These are phyloP conservation scores for Paracorniculantispora psalliotae DNA, from an alignment of 2,329 filamentous ascomycete species.

Conservation along the genomic window DNA sequence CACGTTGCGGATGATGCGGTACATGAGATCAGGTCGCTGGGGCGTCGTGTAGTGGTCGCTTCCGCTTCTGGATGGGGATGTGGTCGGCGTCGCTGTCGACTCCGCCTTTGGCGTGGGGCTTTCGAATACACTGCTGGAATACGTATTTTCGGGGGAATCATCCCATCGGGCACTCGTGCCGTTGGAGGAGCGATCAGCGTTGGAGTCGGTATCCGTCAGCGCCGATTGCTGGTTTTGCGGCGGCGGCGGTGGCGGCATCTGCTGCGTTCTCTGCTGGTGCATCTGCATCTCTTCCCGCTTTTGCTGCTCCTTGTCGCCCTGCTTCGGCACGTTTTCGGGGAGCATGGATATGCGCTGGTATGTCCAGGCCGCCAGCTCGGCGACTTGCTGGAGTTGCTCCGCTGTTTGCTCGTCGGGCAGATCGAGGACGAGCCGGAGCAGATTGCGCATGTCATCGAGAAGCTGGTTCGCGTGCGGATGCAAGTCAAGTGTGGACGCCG, in stretches of 20 bases:
- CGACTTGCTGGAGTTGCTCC: conserved; percentile 35
- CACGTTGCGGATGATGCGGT: conserved; percentile 41
- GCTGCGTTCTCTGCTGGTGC: conserved; percentile 9
- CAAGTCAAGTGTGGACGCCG: conserved; percentile 37
- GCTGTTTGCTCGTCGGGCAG: conserved; percentile 31
- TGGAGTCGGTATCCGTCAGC: neutral
- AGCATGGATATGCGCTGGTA: conserved; percentile 33
- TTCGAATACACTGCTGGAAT: conserved; percentile 11
- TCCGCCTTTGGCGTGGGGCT: conserved; percentile 7
- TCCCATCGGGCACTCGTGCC: conserved; percentile 17
- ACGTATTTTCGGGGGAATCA: conserved; percentile 9
- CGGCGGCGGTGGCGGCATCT: neutral
- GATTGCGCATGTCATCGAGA: conserved; percentile 46
- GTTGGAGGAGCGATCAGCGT: neutral
- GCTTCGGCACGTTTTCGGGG: conserved; percentile 24
- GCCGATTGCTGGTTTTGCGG: neutral
- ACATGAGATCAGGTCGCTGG: conserved; percentile 36
- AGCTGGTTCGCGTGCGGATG: conserved; percentile 43
- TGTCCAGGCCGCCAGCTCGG: conserved; percentile 35
- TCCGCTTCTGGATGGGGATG: conserved; percentile 4
- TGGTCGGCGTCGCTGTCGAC: neutral
- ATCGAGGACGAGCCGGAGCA: conserved; percentile 38
- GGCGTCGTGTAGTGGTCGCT: conserved; percentile 18
- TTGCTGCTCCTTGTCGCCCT: neutral
- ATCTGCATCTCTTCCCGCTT: conserved; percentile 11